Evolutionary conservation across 495 filamentous ascomycete genomes (phyloP).

Genomic region (Hypoxylon cercidicola): DNA sequence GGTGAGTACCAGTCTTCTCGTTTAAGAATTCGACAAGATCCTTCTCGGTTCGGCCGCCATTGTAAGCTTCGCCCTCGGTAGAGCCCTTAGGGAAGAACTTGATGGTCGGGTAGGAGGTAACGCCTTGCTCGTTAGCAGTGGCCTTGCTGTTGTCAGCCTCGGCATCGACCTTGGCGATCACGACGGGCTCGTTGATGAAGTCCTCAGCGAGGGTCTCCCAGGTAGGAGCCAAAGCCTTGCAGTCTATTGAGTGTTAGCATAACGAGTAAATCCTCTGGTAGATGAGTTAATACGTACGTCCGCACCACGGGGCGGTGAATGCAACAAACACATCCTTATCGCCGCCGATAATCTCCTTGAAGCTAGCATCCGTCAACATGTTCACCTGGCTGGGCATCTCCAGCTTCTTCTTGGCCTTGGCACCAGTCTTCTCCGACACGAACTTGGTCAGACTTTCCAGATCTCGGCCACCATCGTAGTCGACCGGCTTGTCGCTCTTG

Average conservation of each 20-base stretch:
- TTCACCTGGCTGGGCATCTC: conserved; percentile 74
- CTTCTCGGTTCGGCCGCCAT: conserved; percentile 79
- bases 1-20: conserved; percentile 88
- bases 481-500: conserved; percentile 85
- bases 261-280: background rate
- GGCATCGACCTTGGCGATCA: conserved; percentile 95
- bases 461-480: conserved; percentile 89
- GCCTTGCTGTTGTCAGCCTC: conserved; percentile 85
- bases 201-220: conserved; percentile 90
- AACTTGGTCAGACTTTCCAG: conserved; percentile 84
- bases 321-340: conserved; percentile 94
- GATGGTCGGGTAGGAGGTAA: conserved; percentile 93
- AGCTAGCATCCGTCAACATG: conserved; percentile 81
- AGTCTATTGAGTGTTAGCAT: conserved; percentile 71
- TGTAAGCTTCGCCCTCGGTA: conserved; percentile 75
- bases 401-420: conserved; percentile 77
- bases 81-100: conserved; percentile 96
- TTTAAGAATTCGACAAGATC: conserved; percentile 87
- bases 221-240: conserved; percentile 90
- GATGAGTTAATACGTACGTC: conserved; percentile 73
- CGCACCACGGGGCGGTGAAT: conserved; percentile 97
- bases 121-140: conserved; percentile 77
- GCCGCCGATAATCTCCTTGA: conserved; percentile 79
- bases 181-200: conserved; percentile 80
- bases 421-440: conserved; percentile 87